phyloP scores from a whole-genome alignment of 208 protist species.

The Novymonas esmeraldas region DNA sequence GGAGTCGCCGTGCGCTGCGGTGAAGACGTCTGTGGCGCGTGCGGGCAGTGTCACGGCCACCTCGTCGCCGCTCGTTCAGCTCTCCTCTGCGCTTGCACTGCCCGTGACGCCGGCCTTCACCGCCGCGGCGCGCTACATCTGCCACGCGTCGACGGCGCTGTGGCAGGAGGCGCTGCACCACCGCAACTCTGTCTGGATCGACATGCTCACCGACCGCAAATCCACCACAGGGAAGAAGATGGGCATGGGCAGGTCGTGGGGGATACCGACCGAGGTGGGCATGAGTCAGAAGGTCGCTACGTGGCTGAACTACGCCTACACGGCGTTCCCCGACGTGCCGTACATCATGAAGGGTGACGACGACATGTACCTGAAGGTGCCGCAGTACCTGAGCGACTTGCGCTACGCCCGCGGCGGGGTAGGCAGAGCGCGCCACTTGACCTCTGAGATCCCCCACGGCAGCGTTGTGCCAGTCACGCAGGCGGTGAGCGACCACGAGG shows the following conservation, averaged over 20 bases:
- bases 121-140: slow-evolving; percentile 2
- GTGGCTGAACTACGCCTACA: slow-evolving; percentile 40
- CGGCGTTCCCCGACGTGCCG: slow-evolving; percentile 28
- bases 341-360: slow-evolving; percentile 57
- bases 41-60: neutral
- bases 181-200: slow-evolving; percentile 29
- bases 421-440: neutral
- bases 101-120: slow-evolving; percentile 9
- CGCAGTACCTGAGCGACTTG: slow-evolving; percentile 48
- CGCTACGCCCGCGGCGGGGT: slow-evolving; percentile 2
- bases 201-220: slow-evolving; percentile 28
- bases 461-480: neutral
- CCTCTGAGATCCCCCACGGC: neutral
- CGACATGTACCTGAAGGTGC: slow-evolving; percentile 52
- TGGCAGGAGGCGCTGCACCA: slow-evolving; percentile 26
- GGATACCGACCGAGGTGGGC: slow-evolving; percentile 29
- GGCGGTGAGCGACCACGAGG: neutral
- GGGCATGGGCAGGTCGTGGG: slow-evolving; percentile 29
- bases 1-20: slow-evolving; percentile 3
- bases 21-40: neutral
- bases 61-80: neutral
- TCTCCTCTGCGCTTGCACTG: neutral
- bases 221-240: slow-evolving; percentile 26
- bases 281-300: slow-evolving; percentile 40
- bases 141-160: slow-evolving; percentile 27